phyloP scores from a whole-genome alignment of 2,329 filamentous ascomycete genomes.

The Colletotrichum destructivum region DNA sequence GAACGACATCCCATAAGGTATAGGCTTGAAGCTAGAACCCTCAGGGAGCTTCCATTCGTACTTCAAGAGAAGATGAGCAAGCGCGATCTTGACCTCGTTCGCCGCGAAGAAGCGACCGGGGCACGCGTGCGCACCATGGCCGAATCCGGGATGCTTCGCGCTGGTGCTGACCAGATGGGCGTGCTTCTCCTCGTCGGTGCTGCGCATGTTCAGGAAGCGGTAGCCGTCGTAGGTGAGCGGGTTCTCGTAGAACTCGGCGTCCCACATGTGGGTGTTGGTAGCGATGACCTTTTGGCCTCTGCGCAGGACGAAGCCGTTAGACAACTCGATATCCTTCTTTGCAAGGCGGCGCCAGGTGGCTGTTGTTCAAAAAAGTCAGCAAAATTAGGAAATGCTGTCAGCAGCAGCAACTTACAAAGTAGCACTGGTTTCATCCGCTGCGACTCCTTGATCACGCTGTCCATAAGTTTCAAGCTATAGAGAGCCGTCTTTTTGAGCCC shows the following conservation, averaged over 20 bases:
- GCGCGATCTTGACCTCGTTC: constrained; percentile 54
- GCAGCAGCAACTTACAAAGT: constrained; percentile 34
- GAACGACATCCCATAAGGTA: constrained; percentile 20
- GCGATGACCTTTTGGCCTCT: constrained; percentile 43
- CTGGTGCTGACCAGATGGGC: constrained; percentile 54
- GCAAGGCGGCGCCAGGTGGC: constrained; percentile 38
- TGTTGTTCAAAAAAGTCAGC: background rate
- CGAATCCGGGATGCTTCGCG: constrained; percentile 50
- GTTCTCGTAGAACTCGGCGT: constrained; percentile 42
- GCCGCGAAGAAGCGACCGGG: constrained; percentile 57
- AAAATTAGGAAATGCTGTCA: too few relatives aligned
- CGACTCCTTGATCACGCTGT: constrained; percentile 48
- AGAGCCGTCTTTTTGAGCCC: constrained; percentile 45
- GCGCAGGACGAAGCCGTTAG: constrained; percentile 43
- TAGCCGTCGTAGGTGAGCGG: constrained; percentile 44
- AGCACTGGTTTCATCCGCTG: constrained; percentile 46
- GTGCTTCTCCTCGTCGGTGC: constrained; percentile 44
- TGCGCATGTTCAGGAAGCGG: constrained; percentile 43
- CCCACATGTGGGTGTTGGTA: constrained; percentile 44
- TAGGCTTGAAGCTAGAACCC: background rate
- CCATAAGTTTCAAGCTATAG: constrained; percentile 46
- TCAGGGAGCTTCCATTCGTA: constrained; percentile 48
- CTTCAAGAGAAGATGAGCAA: constrained; percentile 50
- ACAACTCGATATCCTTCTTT: constrained; percentile 40
- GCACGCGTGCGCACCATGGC: constrained; percentile 55